phyloP scores from a whole-genome alignment of 169 alveolate species.

The Plasmodium adleri region DNA sequence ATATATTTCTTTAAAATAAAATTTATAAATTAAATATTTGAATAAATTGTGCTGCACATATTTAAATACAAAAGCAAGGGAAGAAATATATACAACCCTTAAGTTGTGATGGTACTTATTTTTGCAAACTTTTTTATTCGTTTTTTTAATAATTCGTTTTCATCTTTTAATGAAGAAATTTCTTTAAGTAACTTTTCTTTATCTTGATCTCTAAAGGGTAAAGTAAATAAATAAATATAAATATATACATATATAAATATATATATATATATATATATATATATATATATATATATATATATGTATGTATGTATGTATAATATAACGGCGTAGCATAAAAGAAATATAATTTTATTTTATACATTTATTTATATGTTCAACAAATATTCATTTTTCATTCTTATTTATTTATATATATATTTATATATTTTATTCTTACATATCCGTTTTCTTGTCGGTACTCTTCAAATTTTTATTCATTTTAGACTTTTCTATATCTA shows the following conservation, averaged over 20 bases:
- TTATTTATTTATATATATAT: not conserved
- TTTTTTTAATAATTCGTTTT: constrained; percentile 59
- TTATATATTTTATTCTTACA: not conserved
- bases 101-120: not conserved
- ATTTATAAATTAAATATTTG: too few species aligned
- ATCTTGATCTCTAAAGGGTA: constrained; percentile 23
- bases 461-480: constrained; percentile 13
- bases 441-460: constrained; percentile 10
- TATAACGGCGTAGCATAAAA: too few species aligned
- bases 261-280: too few species aligned
- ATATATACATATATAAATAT: too few species aligned
- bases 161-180: constrained; percentile 32
- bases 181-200: constrained; percentile 32
- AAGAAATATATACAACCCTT: not conserved
- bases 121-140: constrained; percentile 61
- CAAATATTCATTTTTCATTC: not conserved
- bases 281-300: too few species aligned
- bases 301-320: too few species aligned
- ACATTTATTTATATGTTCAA: too few species aligned
- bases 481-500: constrained; percentile 66
- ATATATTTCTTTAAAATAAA: too few species aligned
- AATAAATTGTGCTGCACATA: too few species aligned
- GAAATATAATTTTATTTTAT: too few species aligned
- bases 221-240: not conserved
- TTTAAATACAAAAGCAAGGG: not conserved